Evolutionary conservation across 2,329 filamentous ascomycete genomes (phyloP).

Genomic region (Aureobasidium sp.): DNA sequence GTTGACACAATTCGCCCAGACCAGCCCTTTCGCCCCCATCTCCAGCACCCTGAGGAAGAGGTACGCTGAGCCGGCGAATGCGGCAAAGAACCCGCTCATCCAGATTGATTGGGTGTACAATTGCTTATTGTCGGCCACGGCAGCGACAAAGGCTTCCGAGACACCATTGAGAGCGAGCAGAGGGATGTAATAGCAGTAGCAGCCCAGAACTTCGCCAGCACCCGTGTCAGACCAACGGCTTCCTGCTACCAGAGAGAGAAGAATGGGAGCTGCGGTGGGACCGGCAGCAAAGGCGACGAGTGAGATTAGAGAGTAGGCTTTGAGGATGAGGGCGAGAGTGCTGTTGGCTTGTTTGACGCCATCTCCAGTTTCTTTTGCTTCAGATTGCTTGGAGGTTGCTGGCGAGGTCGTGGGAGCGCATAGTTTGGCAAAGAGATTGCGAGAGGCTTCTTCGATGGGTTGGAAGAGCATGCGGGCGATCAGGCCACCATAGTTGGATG

Average conservation of each 20-base stretch:
- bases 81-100: constrained; percentile 76
- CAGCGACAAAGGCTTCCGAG: constrained; percentile 85
- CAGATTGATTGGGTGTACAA: constrained; percentile 70
- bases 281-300: constrained; percentile 62
- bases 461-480: constrained; percentile 86
- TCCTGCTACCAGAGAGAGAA: constrained; percentile 71
- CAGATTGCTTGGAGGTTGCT: neutral
- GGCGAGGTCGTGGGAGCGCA: constrained; percentile 39
- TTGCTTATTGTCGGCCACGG: constrained; percentile 68
- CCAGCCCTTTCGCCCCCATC: constrained; percentile 71
- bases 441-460: constrained; percentile 87
- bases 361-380: neutral
- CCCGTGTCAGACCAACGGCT: constrained; percentile 66
- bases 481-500: constrained; percentile 86
- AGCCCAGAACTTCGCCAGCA: constrained; percentile 65
- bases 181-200: constrained; percentile 89
- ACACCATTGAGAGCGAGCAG: constrained; percentile 88
- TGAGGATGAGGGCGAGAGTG: constrained; percentile 59
- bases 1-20: constrained; percentile 82
- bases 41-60: constrained; percentile 62
- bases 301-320: constrained; percentile 67
- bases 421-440: constrained; percentile 80
- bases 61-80: constrained; percentile 69
- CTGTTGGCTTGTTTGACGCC: neutral
- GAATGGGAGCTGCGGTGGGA: constrained; percentile 64